These are phyloP conservation scores for Metschnikowia continentalis DNA, from an alignment of 805 yeast species.

Conservation along the genomic window DNA sequence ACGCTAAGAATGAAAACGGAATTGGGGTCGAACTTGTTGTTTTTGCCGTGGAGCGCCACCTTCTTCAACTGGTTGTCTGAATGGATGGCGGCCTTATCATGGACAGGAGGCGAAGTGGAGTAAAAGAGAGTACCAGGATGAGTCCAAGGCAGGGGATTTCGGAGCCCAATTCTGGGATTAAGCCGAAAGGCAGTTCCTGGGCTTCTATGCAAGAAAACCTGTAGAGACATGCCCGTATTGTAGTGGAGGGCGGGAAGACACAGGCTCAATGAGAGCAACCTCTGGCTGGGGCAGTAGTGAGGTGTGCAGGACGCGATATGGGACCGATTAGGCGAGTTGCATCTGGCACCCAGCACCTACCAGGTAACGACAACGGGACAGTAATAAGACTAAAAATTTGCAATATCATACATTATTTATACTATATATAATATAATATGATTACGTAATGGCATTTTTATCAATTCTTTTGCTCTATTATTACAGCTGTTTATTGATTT, in stretches of 20 bases:
- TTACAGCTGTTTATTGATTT: too few species aligned
- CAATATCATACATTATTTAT: too few species aligned
- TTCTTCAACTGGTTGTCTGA: background rate
- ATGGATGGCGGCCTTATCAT: background rate
- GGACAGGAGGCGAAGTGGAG: background rate
- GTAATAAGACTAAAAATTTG: too few species aligned
- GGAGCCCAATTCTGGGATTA: background rate
- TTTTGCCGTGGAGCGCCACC: background rate
- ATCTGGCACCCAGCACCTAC: too few species aligned
- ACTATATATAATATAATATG: too few species aligned
- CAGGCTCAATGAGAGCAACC: background rate
- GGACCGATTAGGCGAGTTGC: background rate
- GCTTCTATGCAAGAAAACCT: background rate
- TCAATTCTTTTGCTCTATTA: too few species aligned
- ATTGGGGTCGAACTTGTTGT: slow-evolving; percentile 21
- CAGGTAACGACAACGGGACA: too few species aligned
- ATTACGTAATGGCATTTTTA: too few species aligned
- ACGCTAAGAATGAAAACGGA: slow-evolving; percentile 63
- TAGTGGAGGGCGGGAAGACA: background rate
- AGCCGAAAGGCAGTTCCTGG: background rate
- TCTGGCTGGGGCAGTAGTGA: background rate
- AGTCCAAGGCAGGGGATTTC: background rate
- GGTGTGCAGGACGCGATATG: background rate
- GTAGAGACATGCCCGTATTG: background rate
- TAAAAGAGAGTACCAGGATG: background rate